Conservation (phyloP, 1,284 basidiomycete species). For the Ceratobasidium theobromae region DNA sequence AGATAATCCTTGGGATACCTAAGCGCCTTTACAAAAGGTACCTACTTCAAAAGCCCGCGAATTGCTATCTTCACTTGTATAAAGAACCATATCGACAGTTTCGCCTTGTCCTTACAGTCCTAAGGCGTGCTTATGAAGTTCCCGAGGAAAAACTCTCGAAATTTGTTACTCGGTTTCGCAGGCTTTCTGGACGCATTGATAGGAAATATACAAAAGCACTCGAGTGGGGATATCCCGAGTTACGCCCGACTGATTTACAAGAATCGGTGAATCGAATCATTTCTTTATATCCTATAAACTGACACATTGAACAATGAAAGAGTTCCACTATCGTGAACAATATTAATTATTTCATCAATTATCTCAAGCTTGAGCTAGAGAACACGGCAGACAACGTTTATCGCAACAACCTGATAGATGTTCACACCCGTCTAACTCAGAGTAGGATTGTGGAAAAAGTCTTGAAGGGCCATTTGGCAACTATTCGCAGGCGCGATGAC, state of each 20-base stretch:
- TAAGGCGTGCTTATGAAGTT: neutral
- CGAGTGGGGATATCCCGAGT: slow-evolving; percentile 7
- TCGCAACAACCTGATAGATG: neutral
- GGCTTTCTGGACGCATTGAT: neutral
- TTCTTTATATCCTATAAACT: neutral
- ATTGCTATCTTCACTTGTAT: neutral
- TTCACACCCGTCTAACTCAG: neutral
- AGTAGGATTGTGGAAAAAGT: neutral
- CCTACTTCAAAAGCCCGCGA: neutral
- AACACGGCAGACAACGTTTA: neutral
- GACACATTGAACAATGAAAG: neutral
- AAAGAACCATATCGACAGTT: slow-evolving; percentile 16
- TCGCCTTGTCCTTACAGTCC: neutral
- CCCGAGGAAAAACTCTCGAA: slow-evolving; percentile 1
- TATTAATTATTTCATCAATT: neutral
- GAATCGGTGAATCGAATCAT: neutral
- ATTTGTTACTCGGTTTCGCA: slow-evolving; percentile 9
- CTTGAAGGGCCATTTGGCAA: neutral
- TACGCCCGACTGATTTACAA: slow-evolving; percentile 10
- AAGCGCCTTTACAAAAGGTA: slow-evolving; percentile 5
- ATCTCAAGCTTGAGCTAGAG: neutral
- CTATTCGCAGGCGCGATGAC: neutral
- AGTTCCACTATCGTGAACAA: neutral
- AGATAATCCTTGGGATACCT: neutral
- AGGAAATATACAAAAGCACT: neutral